Conservation (phyloP, 1,284 basidiomycete species). For the Wallemia mellicola region DNA sequence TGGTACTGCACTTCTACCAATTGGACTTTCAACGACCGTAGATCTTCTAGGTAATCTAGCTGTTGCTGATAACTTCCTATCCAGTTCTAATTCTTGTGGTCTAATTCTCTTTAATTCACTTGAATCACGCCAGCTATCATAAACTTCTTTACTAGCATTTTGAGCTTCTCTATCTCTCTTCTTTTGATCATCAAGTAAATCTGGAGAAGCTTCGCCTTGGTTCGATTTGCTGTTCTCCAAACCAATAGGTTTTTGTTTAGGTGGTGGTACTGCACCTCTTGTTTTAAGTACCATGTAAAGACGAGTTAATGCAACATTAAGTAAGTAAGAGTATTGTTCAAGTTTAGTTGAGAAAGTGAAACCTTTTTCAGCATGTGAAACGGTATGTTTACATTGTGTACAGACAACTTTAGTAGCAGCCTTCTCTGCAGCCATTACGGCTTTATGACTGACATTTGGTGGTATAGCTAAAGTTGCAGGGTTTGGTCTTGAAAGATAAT, state of each 20-base stretch:
- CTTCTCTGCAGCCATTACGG: constrained; percentile 5
- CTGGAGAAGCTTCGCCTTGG: background rate
- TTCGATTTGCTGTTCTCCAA: background rate
- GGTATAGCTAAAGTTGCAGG: background rate
- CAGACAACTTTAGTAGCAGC: constrained; percentile 28
- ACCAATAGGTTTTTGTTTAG: background rate
- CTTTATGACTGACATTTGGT: background rate
- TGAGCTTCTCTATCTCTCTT: background rate
- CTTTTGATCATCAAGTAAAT: background rate
- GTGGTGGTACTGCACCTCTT: constrained; percentile 59
- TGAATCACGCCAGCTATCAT: constrained; percentile 22
- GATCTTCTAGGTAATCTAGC: constrained; percentile 74
- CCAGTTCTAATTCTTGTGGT: constrained; percentile 39
- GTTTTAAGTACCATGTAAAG: constrained; percentile 72
- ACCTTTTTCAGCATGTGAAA: constrained; percentile 21
- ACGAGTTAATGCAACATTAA: constrained; percentile 79
- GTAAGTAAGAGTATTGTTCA: constrained; percentile 88
- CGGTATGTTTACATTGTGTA: constrained; percentile 28
- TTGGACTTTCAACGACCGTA: constrained; percentile 83
- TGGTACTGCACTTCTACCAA: constrained; percentile 24
- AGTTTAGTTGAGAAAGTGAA: constrained; percentile 76
- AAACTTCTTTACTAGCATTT: background rate
- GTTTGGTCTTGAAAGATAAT: background rate
- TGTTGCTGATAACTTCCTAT: constrained; percentile 77
- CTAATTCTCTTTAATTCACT: constrained; percentile 83